phyloP scores from a whole-genome alignment of 2,329 filamentous ascomycete species.

The Pseudocercospora pini-densiflorae region DNA sequence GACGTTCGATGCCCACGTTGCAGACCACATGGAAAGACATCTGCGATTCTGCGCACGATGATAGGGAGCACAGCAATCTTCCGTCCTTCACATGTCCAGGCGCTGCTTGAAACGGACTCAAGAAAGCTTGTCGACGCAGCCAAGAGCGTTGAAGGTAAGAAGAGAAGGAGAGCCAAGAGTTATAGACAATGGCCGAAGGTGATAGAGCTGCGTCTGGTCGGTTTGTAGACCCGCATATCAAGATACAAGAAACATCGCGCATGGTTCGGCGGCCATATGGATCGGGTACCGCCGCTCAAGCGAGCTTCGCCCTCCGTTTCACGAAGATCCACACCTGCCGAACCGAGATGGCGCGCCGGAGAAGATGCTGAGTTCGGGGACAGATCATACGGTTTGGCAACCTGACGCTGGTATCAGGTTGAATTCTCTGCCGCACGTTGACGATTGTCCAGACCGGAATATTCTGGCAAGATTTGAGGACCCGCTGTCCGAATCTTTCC shows the following conservation, averaged over 20 bases:
- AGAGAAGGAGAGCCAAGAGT: slow-evolving; percentile 15
- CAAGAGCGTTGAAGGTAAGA: slow-evolving; percentile 5
- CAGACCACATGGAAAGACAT: background rate
- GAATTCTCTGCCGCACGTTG: slow-evolving; percentile 1
- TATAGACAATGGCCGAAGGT: slow-evolving; percentile 1
- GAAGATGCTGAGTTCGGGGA: background rate
- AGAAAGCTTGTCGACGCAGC: slow-evolving; percentile 14
- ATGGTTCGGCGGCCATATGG: background rate
- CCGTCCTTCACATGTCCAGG: slow-evolving; percentile 10
- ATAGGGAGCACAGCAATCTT: slow-evolving; percentile 7
- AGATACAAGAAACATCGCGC: background rate
- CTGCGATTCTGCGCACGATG: background rate
- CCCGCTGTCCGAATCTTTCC: background rate
- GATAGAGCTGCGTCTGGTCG: background rate
- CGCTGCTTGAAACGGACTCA: slow-evolving; percentile 9
- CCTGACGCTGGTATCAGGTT: background rate
- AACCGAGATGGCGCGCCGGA: slow-evolving; percentile 6
- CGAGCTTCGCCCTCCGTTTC: background rate
- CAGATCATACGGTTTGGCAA: background rate
- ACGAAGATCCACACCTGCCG: slow-evolving; percentile 3
- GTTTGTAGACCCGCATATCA: background rate
- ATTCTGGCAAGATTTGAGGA: background rate
- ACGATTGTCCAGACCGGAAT: background rate
- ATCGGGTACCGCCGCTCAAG: background rate
- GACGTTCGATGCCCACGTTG: background rate